Evolutionary conservation across 1,284 basidiomycete genomes (phyloP).

Genomic region (Fomitopsis pinicola): DNA sequence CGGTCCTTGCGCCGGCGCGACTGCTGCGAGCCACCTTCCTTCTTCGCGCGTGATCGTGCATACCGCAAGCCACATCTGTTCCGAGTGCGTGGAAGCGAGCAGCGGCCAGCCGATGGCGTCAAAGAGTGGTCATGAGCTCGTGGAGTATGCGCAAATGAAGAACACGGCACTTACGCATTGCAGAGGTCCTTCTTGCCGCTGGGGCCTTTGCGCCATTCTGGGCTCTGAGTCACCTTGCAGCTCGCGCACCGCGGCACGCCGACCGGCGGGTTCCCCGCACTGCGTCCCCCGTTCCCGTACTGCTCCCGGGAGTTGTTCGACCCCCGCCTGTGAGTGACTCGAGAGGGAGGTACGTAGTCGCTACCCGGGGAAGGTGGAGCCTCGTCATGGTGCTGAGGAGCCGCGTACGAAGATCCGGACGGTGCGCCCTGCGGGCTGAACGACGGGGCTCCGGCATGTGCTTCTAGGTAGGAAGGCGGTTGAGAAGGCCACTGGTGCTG

Average conservation of each 20-base stretch:
- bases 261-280: conserved; percentile 58
- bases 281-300: conserved; percentile 27
- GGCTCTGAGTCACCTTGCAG: conserved; percentile 81
- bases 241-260: conserved; percentile 76
- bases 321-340: conserved; percentile 53
- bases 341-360: conserved; percentile 61
- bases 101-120: conserved; percentile 1
- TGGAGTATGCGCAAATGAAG: conserved; percentile 14
- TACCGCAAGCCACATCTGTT: conserved; percentile 73
- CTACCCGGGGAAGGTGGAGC: conserved; percentile 24
- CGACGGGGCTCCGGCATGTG: conserved; percentile 12
- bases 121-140: conserved; percentile 22
- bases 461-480: conserved; percentile 24
- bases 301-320: conserved; percentile 27
- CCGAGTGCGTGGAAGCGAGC: conserved; percentile 11
- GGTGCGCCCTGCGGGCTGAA: conserved; percentile 19
- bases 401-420: conserved; percentile 16
- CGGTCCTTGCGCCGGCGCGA: conserved; percentile 44
- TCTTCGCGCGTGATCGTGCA: conserved; percentile 79
- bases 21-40: conserved; percentile 48
- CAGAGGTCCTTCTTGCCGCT: conserved; percentile 90
- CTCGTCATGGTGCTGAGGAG: conserved; percentile 15
- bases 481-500: conserved; percentile 28
- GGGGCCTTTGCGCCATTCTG: conserved; percentile 93
- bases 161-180: conserved; percentile 72